These are phyloP conservation scores for Acidomyces sp. DNA, from an alignment of 495 filamentous ascomycete species.

Conservation along the genomic window DNA sequence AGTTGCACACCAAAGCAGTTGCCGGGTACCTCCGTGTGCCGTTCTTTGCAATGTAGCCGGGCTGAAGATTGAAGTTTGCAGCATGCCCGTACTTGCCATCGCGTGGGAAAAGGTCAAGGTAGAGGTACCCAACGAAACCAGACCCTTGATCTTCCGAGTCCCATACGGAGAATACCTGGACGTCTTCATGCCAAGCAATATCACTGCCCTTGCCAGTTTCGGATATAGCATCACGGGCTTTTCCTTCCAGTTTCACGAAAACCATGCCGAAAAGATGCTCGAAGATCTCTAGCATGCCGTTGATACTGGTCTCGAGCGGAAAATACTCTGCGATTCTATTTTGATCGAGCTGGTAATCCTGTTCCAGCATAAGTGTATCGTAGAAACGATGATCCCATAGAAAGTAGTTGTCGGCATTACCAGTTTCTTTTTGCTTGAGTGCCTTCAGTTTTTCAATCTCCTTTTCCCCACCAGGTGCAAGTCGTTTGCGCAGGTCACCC, in stretches of 20 bases:
- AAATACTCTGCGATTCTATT: conserved; percentile 89
- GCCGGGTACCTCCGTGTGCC: conserved; percentile 46
- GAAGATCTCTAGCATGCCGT: conserved; percentile 88
- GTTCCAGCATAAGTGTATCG: conserved; percentile 82
- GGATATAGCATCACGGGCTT: conserved; percentile 43
- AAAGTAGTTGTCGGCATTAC: conserved; percentile 55
- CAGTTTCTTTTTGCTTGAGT: conserved; percentile 67
- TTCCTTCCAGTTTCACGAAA: conserved; percentile 66
- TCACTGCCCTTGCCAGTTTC: conserved; percentile 47
- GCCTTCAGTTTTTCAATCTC: conserved; percentile 60
- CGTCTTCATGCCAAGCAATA: conserved; percentile 61
- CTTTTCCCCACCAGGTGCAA: conserved; percentile 63
- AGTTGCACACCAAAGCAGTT: conserved; percentile 60
- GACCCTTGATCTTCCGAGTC: conserved; percentile 50
- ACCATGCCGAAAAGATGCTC: conserved; percentile 83
- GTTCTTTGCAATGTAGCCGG: conserved; percentile 23
- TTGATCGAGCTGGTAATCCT: conserved; percentile 79
- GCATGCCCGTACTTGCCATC: conserved; percentile 51
- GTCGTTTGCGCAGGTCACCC: conserved; percentile 57
- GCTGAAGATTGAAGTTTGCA: conserved; percentile 38
- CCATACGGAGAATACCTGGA: conserved; percentile 58
- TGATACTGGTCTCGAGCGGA: conserved; percentile 69
- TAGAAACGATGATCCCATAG: conserved; percentile 87
- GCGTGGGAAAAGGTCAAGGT: conserved; percentile 54
- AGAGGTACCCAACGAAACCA: conserved; percentile 60